Evolutionary conservation across 2,329 filamentous ascomycete genomes (phyloP).

Genomic region (Paecilomyces fulvus): DNA sequence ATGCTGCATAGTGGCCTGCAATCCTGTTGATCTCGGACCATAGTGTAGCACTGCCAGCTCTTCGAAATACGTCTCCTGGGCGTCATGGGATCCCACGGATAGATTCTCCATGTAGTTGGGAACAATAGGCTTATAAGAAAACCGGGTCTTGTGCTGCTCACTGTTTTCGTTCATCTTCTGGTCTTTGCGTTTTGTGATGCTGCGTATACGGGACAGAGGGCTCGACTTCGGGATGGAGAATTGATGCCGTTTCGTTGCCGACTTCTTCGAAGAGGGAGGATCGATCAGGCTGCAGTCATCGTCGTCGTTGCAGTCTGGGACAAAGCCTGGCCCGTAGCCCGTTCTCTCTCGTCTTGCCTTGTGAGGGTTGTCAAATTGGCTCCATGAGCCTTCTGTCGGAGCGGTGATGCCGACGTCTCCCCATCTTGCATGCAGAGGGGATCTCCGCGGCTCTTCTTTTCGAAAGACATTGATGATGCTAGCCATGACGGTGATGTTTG

Average conservation of each 20-base stretch:
- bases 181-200: background rate
- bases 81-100: slow-evolving; percentile 11
- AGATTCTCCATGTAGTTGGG: slow-evolving; percentile 24
- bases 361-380: slow-evolving; percentile 22
- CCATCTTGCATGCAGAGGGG: slow-evolving; percentile 29
- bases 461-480: slow-evolving; percentile 22
- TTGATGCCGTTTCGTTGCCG: background rate
- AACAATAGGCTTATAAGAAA: slow-evolving; percentile 26
- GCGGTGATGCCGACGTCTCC: slow-evolving; percentile 30
- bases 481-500: slow-evolving; percentile 14
- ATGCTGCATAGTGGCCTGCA: background rate
- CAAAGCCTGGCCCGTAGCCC: slow-evolving; percentile 21
- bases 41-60: background rate
- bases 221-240: background rate
- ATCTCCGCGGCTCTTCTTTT: slow-evolving; percentile 14
- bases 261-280: background rate
- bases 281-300: background rate
- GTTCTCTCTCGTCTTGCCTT: slow-evolving; percentile 7
- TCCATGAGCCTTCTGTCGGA: slow-evolving; percentile 32
- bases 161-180: background rate
- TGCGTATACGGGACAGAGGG: background rate
- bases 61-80: slow-evolving; percentile 7
- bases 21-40: background rate
- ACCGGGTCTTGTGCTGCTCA: slow-evolving; percentile 13
- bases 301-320: slow-evolving; percentile 11